Percentiles rank a stretch among this genome's conserved stretches.
Conservation (phyloP, 441 rosid genomes). For the Erodium texanum region DNA sequence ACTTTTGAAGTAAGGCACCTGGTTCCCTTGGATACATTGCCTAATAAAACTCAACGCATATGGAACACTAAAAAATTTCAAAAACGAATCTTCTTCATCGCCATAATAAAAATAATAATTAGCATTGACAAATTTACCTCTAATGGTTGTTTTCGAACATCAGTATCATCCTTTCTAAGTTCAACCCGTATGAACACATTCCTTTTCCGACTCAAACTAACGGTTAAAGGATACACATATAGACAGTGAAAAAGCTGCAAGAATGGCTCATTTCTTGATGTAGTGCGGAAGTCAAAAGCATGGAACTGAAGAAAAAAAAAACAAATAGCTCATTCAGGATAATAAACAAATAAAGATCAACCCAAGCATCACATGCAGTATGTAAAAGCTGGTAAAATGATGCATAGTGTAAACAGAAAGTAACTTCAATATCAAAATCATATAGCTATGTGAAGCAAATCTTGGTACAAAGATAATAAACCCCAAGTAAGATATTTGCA, state of each 20-base stretch:
- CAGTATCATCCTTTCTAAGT: conserved; percentile 89
- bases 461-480: conserved; percentile 2
- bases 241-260: conserved; percentile 93
- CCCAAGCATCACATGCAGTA: not conserved
- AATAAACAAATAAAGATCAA: not conserved
- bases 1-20: conserved; percentile 62
- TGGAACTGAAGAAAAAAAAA: conserved; percentile 48
- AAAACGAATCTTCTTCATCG: not conserved
- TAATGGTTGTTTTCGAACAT: conserved; percentile 80
- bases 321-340: conserved; percentile 21
- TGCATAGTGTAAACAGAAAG: conserved; percentile 1
- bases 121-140: conserved; percentile 50
- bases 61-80: conserved; percentile 5
- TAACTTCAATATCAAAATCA: conserved; percentile 4
- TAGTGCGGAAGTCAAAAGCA: conserved; percentile 96
- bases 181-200: conserved; percentile 85
- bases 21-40: conserved; percentile 89
- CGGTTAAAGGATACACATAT: conserved; percentile 78
- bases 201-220: conserved; percentile 90
- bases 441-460: conserved; percentile 3
- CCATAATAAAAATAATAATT: not conserved
- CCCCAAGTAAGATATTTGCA: not conserved
- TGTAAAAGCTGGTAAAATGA: not conserved
- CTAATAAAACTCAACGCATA: conserved; percentile 36
- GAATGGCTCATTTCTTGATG: conserved; percentile 94